Evolutionary conservation across 495 filamentous ascomycete genomes (phyloP).

Genomic region (Neurospora sp.): DNA sequence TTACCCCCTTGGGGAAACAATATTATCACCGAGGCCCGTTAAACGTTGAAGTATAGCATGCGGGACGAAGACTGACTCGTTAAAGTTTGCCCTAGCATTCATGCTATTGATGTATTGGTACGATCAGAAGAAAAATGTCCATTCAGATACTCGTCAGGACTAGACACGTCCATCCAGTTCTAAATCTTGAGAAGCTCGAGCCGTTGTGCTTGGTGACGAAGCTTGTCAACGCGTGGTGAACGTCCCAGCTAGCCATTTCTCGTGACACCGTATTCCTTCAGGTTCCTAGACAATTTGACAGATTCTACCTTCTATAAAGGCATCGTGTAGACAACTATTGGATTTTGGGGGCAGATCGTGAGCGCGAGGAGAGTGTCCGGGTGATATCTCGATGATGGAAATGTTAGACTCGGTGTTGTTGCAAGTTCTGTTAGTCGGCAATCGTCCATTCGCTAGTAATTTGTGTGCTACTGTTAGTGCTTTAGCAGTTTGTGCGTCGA

Average conservation of each 20-base stretch:
- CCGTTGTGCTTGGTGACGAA: not conserved
- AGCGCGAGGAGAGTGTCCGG: not conserved
- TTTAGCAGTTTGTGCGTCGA: not conserved
- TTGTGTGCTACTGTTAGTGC: not conserved
- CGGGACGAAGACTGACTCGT: not conserved
- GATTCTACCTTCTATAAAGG: not conserved
- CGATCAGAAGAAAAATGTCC: not conserved
- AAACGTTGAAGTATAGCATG: not conserved
- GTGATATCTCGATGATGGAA: not conserved
- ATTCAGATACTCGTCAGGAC: not conserved
- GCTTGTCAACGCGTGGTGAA: not conserved
- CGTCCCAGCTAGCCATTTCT: not conserved
- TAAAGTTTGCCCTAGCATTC: not conserved
- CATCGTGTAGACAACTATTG: not conserved
- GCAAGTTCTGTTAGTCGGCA: not conserved
- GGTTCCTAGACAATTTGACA: not conserved
- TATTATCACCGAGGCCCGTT: not conserved
- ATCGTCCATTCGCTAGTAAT: not conserved
- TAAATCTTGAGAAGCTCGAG: not conserved
- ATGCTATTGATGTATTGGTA: not conserved
- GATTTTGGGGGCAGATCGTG: not conserved
- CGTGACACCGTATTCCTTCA: not conserved
- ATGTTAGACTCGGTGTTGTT: not conserved
- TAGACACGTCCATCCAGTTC: too few species aligned
- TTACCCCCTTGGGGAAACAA: not conserved